A percentile compares a stretch with the other conserved stretches of the same genome.
Evolutionary conservation across 2,329 filamentous ascomycete genomes (phyloP).

Genomic region (Sporothrix inflata): DNA sequence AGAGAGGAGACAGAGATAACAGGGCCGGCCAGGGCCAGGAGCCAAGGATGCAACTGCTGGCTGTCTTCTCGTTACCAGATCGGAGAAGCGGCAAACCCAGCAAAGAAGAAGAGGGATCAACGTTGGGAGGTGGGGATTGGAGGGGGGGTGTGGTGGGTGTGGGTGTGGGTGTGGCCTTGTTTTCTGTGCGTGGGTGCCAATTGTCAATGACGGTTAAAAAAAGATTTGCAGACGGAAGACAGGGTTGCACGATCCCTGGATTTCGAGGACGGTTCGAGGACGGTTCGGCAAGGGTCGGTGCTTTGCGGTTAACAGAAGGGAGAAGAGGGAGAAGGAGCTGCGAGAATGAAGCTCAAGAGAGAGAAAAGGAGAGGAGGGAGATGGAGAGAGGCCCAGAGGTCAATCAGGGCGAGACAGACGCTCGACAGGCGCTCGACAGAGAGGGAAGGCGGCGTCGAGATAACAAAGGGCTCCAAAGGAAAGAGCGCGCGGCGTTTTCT

Average conservation of each 20-base stretch:
- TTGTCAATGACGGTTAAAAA: constrained; percentile 13
- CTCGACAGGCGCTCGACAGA: neutral
- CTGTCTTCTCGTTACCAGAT: neutral
- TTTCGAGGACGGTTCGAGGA: neutral
- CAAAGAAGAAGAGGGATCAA: neutral
- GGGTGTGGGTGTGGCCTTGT: neutral
- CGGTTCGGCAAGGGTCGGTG: neutral
- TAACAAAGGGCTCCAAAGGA: too few relatives aligned
- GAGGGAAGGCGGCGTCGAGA: constrained; percentile 14
- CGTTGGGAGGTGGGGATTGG: constrained; percentile 14
- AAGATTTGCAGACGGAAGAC: constrained; percentile 21
- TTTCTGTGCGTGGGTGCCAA: constrained; percentile 5
- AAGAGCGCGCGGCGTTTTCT: neutral
- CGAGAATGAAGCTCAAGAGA: neutral
- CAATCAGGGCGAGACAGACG: neutral
- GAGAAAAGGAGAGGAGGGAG: neutral
- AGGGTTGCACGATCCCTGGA: constrained; percentile 27
- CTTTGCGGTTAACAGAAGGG: neutral
- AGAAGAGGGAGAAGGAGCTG: neutral
- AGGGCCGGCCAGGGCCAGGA: neutral
- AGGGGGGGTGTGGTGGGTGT: neutral
- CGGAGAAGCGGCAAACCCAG: constrained; percentile 25
- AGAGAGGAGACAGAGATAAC: constrained; percentile 6
- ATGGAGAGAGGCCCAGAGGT: neutral
- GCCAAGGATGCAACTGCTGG: neutral